Evolutionary conservation across 176 grass and related monocot species (phyloP).

Genomic region (Bothriochloa decipiens): DNA sequence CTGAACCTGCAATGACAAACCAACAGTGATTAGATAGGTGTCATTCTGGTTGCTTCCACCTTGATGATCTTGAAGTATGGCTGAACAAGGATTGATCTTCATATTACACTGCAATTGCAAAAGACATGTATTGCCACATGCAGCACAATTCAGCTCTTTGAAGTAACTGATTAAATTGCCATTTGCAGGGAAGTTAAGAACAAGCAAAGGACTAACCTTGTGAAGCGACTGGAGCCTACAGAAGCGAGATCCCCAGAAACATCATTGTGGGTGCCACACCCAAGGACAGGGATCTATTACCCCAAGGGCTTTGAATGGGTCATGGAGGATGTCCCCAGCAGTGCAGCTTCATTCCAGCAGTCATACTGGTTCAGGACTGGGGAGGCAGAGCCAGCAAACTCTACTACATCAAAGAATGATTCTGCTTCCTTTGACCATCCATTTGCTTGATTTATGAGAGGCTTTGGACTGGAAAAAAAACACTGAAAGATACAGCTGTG

Average conservation of each 20-base stretch:
- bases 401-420: slow-evolving; percentile 32
- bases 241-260: slow-evolving; percentile 48
- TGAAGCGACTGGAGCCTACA: slow-evolving; percentile 31
- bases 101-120: background rate
- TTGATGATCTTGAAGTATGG: slow-evolving; percentile 12
- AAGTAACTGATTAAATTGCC: slow-evolving; percentile 31
- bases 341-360: slow-evolving; percentile 65
- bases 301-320: slow-evolving; percentile 91
- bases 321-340: slow-evolving; percentile 80
- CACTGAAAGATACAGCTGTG: slow-evolving; percentile 12
- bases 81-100: slow-evolving; percentile 15
- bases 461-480: slow-evolving; percentile 32
- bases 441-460: slow-evolving; percentile 43
- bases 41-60: slow-evolving; percentile 4
- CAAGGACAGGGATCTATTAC: slow-evolving; percentile 96
- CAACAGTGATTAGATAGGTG: slow-evolving; percentile 12
- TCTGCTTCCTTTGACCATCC: slow-evolving; percentile 52
- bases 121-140: slow-evolving; percentile 15
- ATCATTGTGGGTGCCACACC: slow-evolving; percentile 76
- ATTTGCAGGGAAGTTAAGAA: slow-evolving; percentile 49
- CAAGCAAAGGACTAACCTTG: slow-evolving; percentile 47
- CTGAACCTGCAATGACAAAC: slow-evolving; percentile 32
- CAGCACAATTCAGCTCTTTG: slow-evolving; percentile 12
- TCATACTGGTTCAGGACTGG: slow-evolving; percentile 75
- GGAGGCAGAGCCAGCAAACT: slow-evolving; percentile 51